Evolutionary conservation across 148 eudicot species (phyloP), one percentile per base, ranked within the genome.

Genomic region (Salicornia ramosissima): DNA sequence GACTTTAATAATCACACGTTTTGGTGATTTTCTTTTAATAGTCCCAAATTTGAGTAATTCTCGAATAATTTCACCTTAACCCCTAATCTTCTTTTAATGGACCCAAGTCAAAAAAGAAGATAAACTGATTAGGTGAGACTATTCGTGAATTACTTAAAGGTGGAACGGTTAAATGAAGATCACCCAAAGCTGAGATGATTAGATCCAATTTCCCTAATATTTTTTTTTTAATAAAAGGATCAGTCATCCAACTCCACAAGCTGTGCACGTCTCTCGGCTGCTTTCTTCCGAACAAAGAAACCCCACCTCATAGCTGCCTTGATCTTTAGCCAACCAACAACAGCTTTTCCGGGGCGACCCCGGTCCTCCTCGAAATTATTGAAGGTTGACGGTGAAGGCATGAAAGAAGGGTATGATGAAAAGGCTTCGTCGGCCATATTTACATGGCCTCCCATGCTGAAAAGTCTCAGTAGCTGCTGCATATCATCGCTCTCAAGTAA

Each of bases 281-380:
- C 97, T 73, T 92, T 92, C 68, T 92, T 92, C 86, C 97, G 74
- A 47, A 92, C 74, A 50, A 92, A 92, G 66, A 89, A 87, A 21
- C 97, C 97, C 97, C 97, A 92, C 80, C 97, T 83, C 96, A 92
- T 86, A 9, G 96, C 97, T 0, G 96, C 97, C 84, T 92, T 92
- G 58, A 92, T 87, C 80, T 92, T 89, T 33, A 92, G 78, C 97
- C 96, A 92, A 60, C 97, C 97, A 30, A 86, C 97, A 57, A 87
- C 92, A 16, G 96, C 97, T 73, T 80, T 87, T 15, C 95, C 96
- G 58, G 92, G 58, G 8, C 90, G 87, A 45, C 79, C n/a, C 5
- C 81, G 84, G 43, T 85, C 89, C 78, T 83, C 95, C 15, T 81
- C 88, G 67, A 65, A 78, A 54, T 63, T 66, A 70, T 83, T 86